A percentile compares a stretch with the other conserved stretches of the same genome.
phyloP scores from a whole-genome alignment of 495 filamentous ascomycete genomes.

The Neurospora sp. region DNA sequence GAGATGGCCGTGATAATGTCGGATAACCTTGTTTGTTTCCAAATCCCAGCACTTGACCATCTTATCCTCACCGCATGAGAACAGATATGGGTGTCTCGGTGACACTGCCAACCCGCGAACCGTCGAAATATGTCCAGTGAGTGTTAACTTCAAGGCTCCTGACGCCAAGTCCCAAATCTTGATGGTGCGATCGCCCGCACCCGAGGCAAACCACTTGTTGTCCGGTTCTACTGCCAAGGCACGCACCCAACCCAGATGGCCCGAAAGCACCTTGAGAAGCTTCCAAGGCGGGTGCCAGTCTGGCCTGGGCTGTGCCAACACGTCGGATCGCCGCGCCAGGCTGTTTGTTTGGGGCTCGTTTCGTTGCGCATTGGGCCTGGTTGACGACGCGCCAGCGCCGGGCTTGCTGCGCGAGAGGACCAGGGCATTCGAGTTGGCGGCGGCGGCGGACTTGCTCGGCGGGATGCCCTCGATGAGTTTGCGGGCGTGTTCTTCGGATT shows the following conservation, averaged over 20 bases:
- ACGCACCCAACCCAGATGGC: slow-evolving; percentile 94
- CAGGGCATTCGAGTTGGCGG: slow-evolving; percentile 48
- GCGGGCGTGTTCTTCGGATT: slow-evolving; percentile 47
- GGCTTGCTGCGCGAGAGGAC: slow-evolving; percentile 32
- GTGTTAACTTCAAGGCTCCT: slow-evolving; percentile 68
- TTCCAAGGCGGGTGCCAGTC: slow-evolving; percentile 99
- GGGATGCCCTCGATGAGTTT: slow-evolving; percentile 64
- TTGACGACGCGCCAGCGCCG: slow-evolving; percentile 3
- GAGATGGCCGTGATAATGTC: slow-evolving; percentile 96
- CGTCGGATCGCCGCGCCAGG: slow-evolving; percentile 56
- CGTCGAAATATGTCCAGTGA: slow-evolving; percentile 96
- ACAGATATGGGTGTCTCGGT: slow-evolving; percentile 90
- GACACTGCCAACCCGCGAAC: slow-evolving; percentile 91
- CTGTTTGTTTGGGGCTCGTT: slow-evolving; percentile 31
- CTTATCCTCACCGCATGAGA: slow-evolving; percentile 97
- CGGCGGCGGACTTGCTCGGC: slow-evolving; percentile 29
- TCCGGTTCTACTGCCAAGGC: slow-evolving; percentile 85
- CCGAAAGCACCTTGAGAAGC: slow-evolving; percentile 93
- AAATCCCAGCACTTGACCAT: slow-evolving; percentile 99
- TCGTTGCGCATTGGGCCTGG: slow-evolving; percentile 8
- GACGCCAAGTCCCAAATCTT: slow-evolving; percentile 98
- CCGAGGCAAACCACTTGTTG: slow-evolving; percentile 97
- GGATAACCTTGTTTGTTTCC: slow-evolving; percentile 96
- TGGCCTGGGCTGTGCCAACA: slow-evolving; percentile 59
- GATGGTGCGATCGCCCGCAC: slow-evolving; percentile 91